Evolutionary conservation across 805 yeast genomes (phyloP), one percentile per base, ranked within the genome.

Genomic region (Wickerhamomyces sydowiorum): DNA sequence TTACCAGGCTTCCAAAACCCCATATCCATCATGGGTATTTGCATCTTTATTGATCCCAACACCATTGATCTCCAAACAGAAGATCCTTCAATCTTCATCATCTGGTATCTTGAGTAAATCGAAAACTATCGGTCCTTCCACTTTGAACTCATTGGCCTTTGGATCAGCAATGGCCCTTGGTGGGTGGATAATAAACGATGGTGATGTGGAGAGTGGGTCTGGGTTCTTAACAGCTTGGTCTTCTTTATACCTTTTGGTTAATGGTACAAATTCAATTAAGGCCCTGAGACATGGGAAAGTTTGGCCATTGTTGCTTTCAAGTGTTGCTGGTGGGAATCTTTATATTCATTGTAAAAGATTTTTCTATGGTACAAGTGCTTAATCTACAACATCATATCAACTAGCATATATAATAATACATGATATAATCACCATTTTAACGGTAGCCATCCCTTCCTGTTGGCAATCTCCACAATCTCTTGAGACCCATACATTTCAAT

Each of bases 181-280:
- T 21, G 80, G 86, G 3, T 83, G 77, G 67, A 82, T 89, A 68
- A 74, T 83, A 32, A 70, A 70, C 48, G 96, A 89, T 56, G 82
- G 86, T 14, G 96, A 88, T 54, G 62, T 78, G 18, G 72, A 74
- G 36, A 80, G 85, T 61, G 96, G 95, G 3, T 72, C 91, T 1
- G 96, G 96, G 0, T 83, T 89, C 54, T 67, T 75, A 7, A 69
- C 77, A 52, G 95, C 93, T 2, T 90, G 96, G 96, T 77, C 86
- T 7, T 60, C 84, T 7, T 61, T 89, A 44, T 90, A 86, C 54
- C 56, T 82, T 44, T 57, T 89, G 12, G 86, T 82, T 14, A 86
- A 86, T 55, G 87, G 88, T 1, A 72, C 70, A 31, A 72, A 78
- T 7, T 68, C 85, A 12, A 37, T 82, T 22, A 67, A 65, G 35